Evolutionary conservation across 2,329 filamentous ascomycete genomes (phyloP).

Genomic region (Colletotrichum lentis): DNA sequence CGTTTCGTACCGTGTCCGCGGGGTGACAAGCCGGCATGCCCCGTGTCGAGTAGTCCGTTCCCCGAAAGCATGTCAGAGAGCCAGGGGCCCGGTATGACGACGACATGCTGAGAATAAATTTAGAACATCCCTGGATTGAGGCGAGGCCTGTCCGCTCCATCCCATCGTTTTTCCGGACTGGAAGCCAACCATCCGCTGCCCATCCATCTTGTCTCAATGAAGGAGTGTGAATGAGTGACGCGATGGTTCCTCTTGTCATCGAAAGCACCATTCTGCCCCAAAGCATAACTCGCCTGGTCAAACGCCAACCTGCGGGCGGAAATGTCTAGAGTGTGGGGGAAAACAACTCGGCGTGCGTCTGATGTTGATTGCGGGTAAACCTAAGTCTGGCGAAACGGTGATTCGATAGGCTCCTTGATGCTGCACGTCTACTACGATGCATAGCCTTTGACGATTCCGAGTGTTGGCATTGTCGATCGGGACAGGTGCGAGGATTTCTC

Average conservation of each 20-base stretch:
- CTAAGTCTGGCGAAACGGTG: slow-evolving; percentile 6
- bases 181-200: neutral
- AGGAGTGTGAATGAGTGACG: neutral
- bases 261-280: slow-evolving; percentile 30
- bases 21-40: slow-evolving; percentile 7
- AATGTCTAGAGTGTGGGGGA: slow-evolving; percentile 39
- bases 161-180: slow-evolving; percentile 10
- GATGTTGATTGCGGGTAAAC: slow-evolving; percentile 40
- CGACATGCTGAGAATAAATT: slow-evolving; percentile 18
- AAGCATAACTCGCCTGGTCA: slow-evolving; percentile 39
- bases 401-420: neutral
- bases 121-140: slow-evolving; percentile 28
- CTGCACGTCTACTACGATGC: neutral
- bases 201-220: neutral
- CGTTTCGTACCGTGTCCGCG: slow-evolving; percentile 7
- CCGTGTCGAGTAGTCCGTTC: neutral
- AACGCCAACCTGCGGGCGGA: slow-evolving; percentile 29
- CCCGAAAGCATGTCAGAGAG: slow-evolving; percentile 20
- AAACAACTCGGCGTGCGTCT: slow-evolving; percentile 33
- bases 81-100: slow-evolving; percentile 20
- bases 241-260: neutral
- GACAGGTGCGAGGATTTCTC: slow-evolving; percentile 2
- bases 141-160: slow-evolving; percentile 28
- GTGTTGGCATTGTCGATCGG: neutral
- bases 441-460: neutral